Evolutionary conservation across 345 rosid genomes (phyloP).

Genomic region (Salix brachista): DNA sequence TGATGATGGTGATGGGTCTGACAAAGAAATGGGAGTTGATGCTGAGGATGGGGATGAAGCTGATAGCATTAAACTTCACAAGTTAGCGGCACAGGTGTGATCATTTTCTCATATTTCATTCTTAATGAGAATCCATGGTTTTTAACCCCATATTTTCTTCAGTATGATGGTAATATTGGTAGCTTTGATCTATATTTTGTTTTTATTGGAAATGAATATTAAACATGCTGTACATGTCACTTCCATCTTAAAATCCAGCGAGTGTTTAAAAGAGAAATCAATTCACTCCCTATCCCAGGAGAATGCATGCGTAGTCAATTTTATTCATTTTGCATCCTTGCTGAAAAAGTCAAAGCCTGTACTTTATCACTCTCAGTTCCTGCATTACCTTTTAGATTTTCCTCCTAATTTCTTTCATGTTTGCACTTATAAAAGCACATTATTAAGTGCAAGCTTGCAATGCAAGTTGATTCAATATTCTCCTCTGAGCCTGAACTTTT

Average conservation of each 20-base stretch:
- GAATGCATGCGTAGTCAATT: background rate
- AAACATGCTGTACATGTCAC: background rate
- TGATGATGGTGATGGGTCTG: slow-evolving; percentile 81
- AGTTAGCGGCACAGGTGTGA: slow-evolving; percentile 85
- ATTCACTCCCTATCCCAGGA: background rate
- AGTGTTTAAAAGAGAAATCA: background rate
- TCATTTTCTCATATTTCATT: background rate
- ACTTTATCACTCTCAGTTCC: too few relatives aligned
- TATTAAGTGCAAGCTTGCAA: background rate
- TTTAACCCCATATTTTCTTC: background rate
- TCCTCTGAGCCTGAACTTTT: background rate
- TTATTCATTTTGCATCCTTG: background rate
- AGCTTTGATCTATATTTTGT: background rate
- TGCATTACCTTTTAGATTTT: background rate
- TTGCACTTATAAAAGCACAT: background rate
- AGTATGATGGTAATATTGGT: background rate
- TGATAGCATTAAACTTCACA: slow-evolving; percentile 67
- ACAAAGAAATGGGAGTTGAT: slow-evolving; percentile 92
- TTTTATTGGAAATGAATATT: background rate
- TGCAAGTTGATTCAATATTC: background rate
- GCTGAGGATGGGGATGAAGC: slow-evolving; percentile 96
- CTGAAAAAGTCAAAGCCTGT: background rate
- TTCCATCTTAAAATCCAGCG: background rate
- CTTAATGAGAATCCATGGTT: background rate
- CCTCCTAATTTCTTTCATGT: background rate